Conservation (phyloP, 2,329 filamentous ascomycete species). For the Epichloe gansuensis region DNA sequence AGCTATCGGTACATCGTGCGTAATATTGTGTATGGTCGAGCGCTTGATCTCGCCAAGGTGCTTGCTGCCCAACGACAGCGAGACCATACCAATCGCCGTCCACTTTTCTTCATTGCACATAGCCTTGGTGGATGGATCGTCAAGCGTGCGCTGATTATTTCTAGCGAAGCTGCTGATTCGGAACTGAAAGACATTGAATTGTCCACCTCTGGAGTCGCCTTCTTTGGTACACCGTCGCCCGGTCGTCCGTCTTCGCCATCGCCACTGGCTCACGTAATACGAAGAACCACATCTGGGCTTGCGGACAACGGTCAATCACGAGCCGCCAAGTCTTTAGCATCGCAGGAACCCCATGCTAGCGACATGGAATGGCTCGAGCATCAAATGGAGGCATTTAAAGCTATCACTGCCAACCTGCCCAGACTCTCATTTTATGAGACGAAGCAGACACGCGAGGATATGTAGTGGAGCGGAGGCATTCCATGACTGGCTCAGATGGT, state of each 20-base stretch:
- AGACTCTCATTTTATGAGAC: conserved; percentile 17
- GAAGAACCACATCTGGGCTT: conserved; percentile 13
- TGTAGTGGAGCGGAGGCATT: conserved; percentile 14
- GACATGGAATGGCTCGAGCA: conserved; percentile 16
- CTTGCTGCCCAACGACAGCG: conserved; percentile 10
- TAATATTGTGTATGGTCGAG: conserved; percentile 15
- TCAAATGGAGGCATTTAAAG: conserved; percentile 17
- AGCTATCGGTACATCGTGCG: conserved; percentile 14
- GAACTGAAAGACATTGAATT: conserved; percentile 13
- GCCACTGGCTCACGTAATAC: conserved; percentile 14
- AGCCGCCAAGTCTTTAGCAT: neutral
- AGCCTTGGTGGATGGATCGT: conserved; percentile 18
- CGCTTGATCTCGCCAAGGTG: conserved; percentile 12
- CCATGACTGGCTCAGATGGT: conserved; percentile 15
- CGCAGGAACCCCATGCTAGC: conserved; percentile 7
- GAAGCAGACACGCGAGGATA: conserved; percentile 12
- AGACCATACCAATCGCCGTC: conserved; percentile 11
- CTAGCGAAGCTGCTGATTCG: conserved; percentile 14
- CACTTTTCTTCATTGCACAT: conserved; percentile 17
- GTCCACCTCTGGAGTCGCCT: conserved; percentile 16
- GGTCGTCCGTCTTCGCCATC: conserved; percentile 13
- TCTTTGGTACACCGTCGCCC: conserved; percentile 15
- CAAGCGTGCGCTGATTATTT: conserved; percentile 17
- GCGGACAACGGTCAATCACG: conserved; percentile 2
- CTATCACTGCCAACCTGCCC: conserved; percentile 12